Base-by-base conservation (phyloP, 2,329 filamentous ascomycete species). In the Aspergillus sp. region DNA sequence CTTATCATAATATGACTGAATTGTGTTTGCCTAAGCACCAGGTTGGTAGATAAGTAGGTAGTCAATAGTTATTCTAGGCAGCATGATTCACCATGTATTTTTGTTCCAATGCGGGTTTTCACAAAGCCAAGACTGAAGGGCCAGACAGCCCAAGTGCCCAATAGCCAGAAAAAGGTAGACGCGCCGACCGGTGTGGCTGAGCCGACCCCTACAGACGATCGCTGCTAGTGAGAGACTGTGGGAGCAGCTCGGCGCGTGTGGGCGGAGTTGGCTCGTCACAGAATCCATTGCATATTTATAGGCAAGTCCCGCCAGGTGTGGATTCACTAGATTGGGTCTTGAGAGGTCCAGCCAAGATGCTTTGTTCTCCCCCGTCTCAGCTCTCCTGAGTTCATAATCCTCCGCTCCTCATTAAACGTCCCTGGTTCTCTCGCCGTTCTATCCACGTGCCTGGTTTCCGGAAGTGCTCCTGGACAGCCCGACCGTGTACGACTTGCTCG, bases 391-490 rank as follows among this genome's bases (percentile, higher is more conserved):
- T 17, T 49, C 12, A 20, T 47, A 9, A 41, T 30, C 11, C 24
- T 54, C 37, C 17, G 30, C n/a, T 48, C 15, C 22, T 17, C 27
- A 15, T 37, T 55, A 37, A 51, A 11, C 27, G 17, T 22, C 27
- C 49, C 33, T 48, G 8, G 9, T 12, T 44, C 15, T 40, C 27
- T 13, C 20, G 17, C 27, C 11, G 7, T 7, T 42, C 19, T 41
- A 11, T 40, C 27, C 54, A 45, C 54, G 47, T 56, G 54, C 47
- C 15, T 40, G 45, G 15, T 51, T 51, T 50, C 54, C 54, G 22
- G 24, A 50, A 44, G 24, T 13, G 27, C 40, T 50, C n/a, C 6
- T n/a, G 15, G 17, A 13, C 39, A 30, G 27, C 8, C 27, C 27
- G 27, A 30, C 27, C 27, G 27, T 30, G 27, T 4, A 30, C 27